phyloP scores from a whole-genome alignment of 768 basidiomycete genomes.

The Tricholoma furcatifolium region DNA sequence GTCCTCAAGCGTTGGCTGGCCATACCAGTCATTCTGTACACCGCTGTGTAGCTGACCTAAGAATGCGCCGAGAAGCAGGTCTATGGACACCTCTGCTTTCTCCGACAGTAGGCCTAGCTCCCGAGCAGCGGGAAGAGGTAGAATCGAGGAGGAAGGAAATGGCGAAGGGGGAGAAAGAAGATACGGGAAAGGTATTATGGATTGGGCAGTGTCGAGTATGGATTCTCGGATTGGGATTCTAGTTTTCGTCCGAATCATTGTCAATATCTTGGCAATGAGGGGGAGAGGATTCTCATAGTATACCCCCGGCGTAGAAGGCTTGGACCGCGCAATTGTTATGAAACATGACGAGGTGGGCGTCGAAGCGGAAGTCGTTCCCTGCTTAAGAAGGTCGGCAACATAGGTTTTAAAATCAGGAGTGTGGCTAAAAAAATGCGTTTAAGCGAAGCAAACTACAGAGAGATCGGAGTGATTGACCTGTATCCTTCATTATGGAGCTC shows the following conservation, averaged over 20 bases:
- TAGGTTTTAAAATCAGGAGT: constrained; percentile 17
- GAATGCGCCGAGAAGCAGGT: constrained; percentile 59
- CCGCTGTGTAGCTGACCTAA: constrained; percentile 61
- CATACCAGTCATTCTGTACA: constrained; percentile 80
- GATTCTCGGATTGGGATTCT: constrained; percentile 50
- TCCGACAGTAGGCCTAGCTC: constrained; percentile 31
- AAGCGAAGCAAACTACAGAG: neutral
- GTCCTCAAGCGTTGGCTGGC: constrained; percentile 36
- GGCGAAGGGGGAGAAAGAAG: constrained; percentile 47
- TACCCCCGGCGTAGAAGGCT: neutral
- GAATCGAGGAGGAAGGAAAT: constrained; percentile 31
- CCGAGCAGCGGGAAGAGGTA: constrained; percentile 40
- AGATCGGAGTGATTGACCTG: constrained; percentile 11
- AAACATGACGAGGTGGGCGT: constrained; percentile 22
- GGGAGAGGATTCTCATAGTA: constrained; percentile 38
- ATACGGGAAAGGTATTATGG: constrained; percentile 47
- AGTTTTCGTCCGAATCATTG: constrained; percentile 41
- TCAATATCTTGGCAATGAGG: constrained; percentile 37
- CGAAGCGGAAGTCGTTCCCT: constrained; percentile 1
- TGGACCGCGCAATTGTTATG: constrained; percentile 26
- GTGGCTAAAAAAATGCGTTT: constrained; percentile 8
- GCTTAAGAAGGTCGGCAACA: constrained; percentile 15
- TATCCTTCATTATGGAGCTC: constrained; percentile 16
- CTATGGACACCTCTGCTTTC: constrained; percentile 43
- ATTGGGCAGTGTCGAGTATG: constrained; percentile 46